Conservation (phyloP, 225 moss, liverwort and hornwort species). For the Ulota crispa region DNA sequence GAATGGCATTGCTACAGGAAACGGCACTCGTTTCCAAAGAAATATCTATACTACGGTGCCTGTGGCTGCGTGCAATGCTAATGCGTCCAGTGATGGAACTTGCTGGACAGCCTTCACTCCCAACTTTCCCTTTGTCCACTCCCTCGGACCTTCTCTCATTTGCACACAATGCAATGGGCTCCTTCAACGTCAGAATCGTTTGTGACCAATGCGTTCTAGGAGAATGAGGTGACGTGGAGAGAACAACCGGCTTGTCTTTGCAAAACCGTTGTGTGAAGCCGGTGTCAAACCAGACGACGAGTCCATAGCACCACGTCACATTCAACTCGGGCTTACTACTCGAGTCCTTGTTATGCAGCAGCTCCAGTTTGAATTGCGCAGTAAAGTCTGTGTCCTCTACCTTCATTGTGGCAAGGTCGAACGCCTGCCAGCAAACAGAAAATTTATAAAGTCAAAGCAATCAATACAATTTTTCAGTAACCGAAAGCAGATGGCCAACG, state of each 20-base stretch:
- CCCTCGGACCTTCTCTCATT: conserved; percentile 11
- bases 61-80: conserved; percentile 73
- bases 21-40: conserved; percentile 68
- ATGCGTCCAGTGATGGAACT: conserved; percentile 60
- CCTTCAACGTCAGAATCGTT: conserved; percentile 82
- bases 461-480: neutral
- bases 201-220: conserved; percentile 91
- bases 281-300: conserved; percentile 92
- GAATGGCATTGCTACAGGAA: conserved; percentile 41
- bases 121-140: conserved; percentile 48
- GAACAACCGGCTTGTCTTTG: conserved; percentile 66
- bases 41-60: conserved; percentile 81
- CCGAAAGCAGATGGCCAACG: neutral
- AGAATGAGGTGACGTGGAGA: conserved; percentile 76
- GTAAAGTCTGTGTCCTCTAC: conserved; percentile 85
- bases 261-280: conserved; percentile 85
- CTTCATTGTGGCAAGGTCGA: conserved; percentile 87
- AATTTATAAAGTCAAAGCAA: neutral
- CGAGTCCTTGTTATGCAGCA: conserved; percentile 16
- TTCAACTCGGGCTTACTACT: neutral
- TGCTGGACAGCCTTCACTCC: conserved; percentile 55
- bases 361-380: conserved; percentile 59
- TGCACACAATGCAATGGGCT: conserved; percentile 59
- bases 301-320: conserved; percentile 70
- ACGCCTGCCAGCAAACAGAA: conserved; percentile 48